A percentile compares a stretch with the other conserved stretches of the same genome.
Evolutionary conservation across 1,284 basidiomycete genomes (phyloP).

Genomic region (Marasmius tenuissimus): DNA sequence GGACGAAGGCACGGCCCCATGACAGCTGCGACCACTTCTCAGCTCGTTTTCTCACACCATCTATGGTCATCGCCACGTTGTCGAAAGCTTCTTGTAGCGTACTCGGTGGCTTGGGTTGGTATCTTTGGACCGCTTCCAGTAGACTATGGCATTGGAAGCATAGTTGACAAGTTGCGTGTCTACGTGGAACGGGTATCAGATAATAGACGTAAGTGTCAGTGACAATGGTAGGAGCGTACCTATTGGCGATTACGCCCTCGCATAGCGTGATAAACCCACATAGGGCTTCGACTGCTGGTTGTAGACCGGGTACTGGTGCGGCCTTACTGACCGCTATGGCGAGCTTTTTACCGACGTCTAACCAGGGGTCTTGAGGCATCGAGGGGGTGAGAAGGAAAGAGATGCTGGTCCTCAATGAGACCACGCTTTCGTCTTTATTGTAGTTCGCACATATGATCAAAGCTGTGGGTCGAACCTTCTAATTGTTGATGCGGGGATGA

Average conservation of each 20-base stretch:
- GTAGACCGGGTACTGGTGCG: constrained; percentile 46
- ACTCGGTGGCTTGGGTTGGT: not conserved
- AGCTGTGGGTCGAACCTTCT: too few species aligned
- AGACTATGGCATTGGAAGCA: constrained; percentile 37
- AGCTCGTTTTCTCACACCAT: not conserved
- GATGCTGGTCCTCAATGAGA: constrained; percentile 20
- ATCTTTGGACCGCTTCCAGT: constrained; percentile 28
- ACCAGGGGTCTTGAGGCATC: not conserved
- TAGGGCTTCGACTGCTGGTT: constrained; percentile 37
- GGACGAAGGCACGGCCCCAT: not conserved
- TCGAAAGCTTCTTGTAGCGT: not conserved
- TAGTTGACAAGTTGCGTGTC: constrained; percentile 40
- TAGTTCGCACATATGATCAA: too few species aligned
- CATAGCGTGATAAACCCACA: constrained; percentile 42
- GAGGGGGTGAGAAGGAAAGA: not conserved
- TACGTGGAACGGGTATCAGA: constrained; percentile 22
- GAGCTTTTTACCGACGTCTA: constrained; percentile 27
- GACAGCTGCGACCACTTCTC: not conserved
- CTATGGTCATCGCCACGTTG: not conserved
- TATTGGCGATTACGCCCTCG: constrained; percentile 44
- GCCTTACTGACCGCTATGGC: constrained; percentile 45
- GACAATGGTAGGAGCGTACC: constrained; percentile 24
- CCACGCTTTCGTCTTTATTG: too few species aligned
- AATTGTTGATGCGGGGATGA: too few species aligned
- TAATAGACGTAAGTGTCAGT: constrained; percentile 3